These are phyloP conservation scores for Rhodotorula diobovata DNA, from an alignment of 768 basidiomycete species.

Conservation along the genomic window DNA sequence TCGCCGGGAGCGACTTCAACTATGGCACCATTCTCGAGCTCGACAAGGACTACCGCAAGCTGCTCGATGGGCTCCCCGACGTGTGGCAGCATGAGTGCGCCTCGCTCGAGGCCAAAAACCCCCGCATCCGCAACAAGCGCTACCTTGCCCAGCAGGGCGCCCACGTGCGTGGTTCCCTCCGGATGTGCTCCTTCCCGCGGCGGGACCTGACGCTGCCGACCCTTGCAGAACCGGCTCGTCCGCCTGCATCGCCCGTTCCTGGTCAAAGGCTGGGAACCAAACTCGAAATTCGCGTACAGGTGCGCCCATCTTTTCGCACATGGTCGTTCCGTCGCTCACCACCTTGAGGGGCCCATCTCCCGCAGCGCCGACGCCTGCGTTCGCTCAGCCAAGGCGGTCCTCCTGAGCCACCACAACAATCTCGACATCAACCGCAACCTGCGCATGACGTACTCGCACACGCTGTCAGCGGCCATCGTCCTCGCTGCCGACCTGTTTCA, in stretches of 20 bases:
- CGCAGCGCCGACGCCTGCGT: conserved; percentile 27
- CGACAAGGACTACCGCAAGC: conserved; percentile 26
- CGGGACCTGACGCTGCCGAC: not conserved
- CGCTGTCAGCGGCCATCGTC: conserved; percentile 23
- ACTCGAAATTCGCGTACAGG: conserved; percentile 14
- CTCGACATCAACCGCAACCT: conserved; percentile 14
- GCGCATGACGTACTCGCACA: conserved; percentile 10
- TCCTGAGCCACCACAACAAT: conserved; percentile 27
- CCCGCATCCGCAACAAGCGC: conserved; percentile 8
- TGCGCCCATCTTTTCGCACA: too few relatives aligned
- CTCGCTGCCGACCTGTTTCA: conserved; percentile 36
- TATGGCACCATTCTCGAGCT: conserved; percentile 27
- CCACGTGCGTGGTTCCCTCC: not conserved
- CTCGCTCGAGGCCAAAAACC: conserved; percentile 14
- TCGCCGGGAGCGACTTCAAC: conserved; percentile 19
- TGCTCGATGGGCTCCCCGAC: conserved; percentile 29
- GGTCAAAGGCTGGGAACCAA: conserved; percentile 17
- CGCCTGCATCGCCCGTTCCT: conserved; percentile 36
- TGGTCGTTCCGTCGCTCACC: too few relatives aligned
- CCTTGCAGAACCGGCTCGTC: conserved; percentile 26
- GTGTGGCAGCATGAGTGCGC: conserved; percentile 14
- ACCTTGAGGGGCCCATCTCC: too few relatives aligned
- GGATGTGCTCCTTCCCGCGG: not conserved
- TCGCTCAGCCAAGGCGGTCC: conserved; percentile 9
- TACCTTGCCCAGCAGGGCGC: conserved; percentile 18